Base-by-base conservation (phyloP, 331 rosid genomes). In the Rosa hybrid region DNA sequence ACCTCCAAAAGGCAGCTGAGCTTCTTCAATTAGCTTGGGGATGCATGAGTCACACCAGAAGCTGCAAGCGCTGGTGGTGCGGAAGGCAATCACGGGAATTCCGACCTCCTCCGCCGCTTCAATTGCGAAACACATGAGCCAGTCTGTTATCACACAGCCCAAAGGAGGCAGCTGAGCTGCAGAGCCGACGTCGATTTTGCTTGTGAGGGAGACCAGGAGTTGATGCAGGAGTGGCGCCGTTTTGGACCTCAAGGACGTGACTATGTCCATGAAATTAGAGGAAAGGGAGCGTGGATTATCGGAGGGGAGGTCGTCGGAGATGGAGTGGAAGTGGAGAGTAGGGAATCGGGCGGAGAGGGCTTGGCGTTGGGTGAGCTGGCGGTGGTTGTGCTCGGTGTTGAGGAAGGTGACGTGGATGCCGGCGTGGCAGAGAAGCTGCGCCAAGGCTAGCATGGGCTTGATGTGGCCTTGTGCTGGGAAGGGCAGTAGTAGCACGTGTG, bases 361-460 rank as follows among this genome's bases (percentile, higher is more conserved):
- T 6, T 54, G 18, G 7, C 83, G 11, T 54, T 86, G 68, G 0
- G 77, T 34, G 78, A 86, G 83, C 0, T 60, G 77, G 3, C 44
- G 18, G 60, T 89, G 89, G 69, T 18, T 56, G 75, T 50, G 74
- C 0, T 78, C 65, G 44, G 83, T 71, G 82, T 69, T 84, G n/a
- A 85, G 77, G 77, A 86, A 89, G 23, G 90, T 86, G 51, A 83
- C 53, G 62, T 9, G 75, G 75, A 81, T 73, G 41, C 79, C 82
- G 5, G 5, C 18, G 9, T 75, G 69, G 57, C 38, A 53, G 11
- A 86, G 78, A 42, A 86, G 83, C 75, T 86, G 75, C 23, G 85
- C 70, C 5, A 89, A 53, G n/a, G 51, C 76, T 23, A 89, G 77
- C 90, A 86, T 75, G 57, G 88, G 76, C 27, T 79, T 89, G 49